These are phyloP conservation scores for Picochlorum costavermella DNA, from an alignment of 139 green algal species.

Conservation along the genomic window DNA sequence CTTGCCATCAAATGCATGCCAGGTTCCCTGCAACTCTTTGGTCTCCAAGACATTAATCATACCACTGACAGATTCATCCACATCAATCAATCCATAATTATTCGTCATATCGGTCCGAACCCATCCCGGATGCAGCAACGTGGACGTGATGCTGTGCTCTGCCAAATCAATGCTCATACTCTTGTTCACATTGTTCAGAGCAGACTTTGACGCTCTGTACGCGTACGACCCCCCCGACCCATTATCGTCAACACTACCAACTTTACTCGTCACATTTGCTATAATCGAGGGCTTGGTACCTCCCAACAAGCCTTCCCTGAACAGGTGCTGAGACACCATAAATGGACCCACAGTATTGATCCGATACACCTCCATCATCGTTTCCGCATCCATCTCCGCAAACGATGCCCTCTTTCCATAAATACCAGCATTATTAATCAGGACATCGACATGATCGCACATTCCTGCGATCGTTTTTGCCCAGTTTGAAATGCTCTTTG, in stretches of 20 bases:
- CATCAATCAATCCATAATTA: slow-evolving; percentile 21
- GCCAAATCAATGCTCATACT: slow-evolving; percentile 31
- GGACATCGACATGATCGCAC: slow-evolving; percentile 15
- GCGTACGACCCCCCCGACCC: slow-evolving; percentile 31
- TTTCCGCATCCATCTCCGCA: not conserved
- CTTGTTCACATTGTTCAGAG: slow-evolving; percentile 42
- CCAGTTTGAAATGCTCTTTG: not conserved
- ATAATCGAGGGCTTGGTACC: slow-evolving; percentile 8
- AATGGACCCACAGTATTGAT: slow-evolving; percentile 24
- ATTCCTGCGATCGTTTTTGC: slow-evolving; percentile 8
- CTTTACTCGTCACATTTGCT: slow-evolving; percentile 23
- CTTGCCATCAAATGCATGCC: slow-evolving; percentile 13
- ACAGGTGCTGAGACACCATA: slow-evolving; percentile 18
- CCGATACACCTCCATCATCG: slow-evolving; percentile 18
- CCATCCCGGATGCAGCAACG: slow-evolving; percentile 35
- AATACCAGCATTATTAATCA: slow-evolving; percentile 33
- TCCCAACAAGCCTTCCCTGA: slow-evolving; percentile 16
- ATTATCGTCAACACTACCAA: slow-evolving; percentile 29
- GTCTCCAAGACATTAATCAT: slow-evolving; percentile 29
- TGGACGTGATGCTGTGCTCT: slow-evolving; percentile 14
- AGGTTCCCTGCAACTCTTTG: slow-evolving; percentile 17
- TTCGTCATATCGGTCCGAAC: slow-evolving; percentile 30
- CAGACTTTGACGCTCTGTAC: slow-evolving; percentile 29
- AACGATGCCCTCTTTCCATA: slow-evolving; percentile 15
- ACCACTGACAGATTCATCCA: slow-evolving; percentile 19